A percentile compares a stretch with the other conserved stretches of the same genome.
These are phyloP conservation scores for Candida boleticola DNA, from an alignment of 805 yeast species.

Conservation along the genomic window DNA sequence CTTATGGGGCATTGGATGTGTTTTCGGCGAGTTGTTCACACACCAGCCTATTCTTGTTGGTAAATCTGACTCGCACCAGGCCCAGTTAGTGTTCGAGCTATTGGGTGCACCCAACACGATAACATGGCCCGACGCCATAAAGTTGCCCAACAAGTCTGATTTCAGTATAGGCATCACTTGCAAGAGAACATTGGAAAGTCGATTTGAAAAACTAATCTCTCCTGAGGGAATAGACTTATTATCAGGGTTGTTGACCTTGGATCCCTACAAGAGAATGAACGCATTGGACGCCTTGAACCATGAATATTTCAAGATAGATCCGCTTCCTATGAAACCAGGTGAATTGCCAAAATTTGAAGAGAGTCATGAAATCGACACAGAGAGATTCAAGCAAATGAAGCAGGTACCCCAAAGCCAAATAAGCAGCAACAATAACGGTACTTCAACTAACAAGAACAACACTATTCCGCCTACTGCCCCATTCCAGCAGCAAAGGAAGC, in stretches of 20 bases:
- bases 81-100: conserved; percentile 72
- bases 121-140: conserved; percentile 59
- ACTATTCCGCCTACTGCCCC: no score
- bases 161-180: conserved; percentile 45
- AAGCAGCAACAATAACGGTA: no score
- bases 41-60: conserved; percentile 85
- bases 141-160: conserved; percentile 55
- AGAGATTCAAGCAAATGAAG: conserved; percentile 50
- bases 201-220: conserved; percentile 45
- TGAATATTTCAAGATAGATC: conserved; percentile 63
- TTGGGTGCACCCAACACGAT: conserved; percentile 73
- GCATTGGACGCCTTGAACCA: conserved; percentile 77
- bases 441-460: no score
- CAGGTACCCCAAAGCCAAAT: no score
- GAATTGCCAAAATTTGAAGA: conserved; percentile 73
- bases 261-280: conserved; percentile 72
- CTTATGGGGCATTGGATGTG: conserved; percentile 97
- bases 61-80: conserved; percentile 82
- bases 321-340: conserved; percentile 55
- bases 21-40: conserved; percentile 85
- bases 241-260: conserved; percentile 58
- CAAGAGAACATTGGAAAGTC: conserved; percentile 45
- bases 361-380: conserved; percentile 84
- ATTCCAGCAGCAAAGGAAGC: no score
- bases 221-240: conserved; percentile 55